Conservation (phyloP, 805 yeast species). For the Yamadazyma endophytica region DNA sequence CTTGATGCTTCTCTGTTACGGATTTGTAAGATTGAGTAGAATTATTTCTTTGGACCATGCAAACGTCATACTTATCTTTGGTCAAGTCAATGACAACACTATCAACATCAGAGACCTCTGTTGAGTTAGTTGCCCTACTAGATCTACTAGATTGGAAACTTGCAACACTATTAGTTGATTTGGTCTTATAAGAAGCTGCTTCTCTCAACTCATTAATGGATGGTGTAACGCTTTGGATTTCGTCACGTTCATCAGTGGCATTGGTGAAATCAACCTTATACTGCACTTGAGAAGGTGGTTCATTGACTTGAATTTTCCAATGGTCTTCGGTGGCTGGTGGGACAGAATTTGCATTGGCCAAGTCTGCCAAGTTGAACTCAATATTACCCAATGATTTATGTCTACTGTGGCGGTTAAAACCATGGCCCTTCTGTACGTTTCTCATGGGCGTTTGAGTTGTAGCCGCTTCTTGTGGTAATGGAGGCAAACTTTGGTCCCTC, state of each 20-base stretch:
- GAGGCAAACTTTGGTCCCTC: conserved; percentile 10
- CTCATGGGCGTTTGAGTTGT: conserved; percentile 13
- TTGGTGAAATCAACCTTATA: conserved; percentile 41
- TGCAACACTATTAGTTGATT: conserved; percentile 9
- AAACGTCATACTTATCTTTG: conserved; percentile 34
- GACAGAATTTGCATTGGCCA: conserved; percentile 1
- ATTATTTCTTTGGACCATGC: conserved; percentile 30
- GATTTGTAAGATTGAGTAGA: conserved; percentile 36
- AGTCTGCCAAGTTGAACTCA: conserved; percentile 15
- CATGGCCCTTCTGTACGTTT: conserved; percentile 9
- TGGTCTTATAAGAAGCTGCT: conserved; percentile 3
- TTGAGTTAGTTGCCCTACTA: conserved; percentile 18
- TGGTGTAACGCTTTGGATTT: conserved; percentile 5
- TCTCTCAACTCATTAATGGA: conserved; percentile 9
- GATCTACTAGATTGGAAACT: conserved; percentile 29
- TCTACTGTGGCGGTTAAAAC: conserved; percentile 33
- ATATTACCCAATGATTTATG: conserved; percentile 37
- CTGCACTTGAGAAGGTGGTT: conserved; percentile 33
- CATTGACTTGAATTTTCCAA: conserved; percentile 21
- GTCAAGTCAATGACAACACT: conserved; percentile 42
- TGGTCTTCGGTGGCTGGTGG: background rate
- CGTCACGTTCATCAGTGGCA: conserved; percentile 6
- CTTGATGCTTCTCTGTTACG: conserved; percentile 34
- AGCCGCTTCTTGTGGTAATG: conserved; percentile 7
- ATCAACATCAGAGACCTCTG: conserved; percentile 29